Conservation (phyloP, 257 asterid species). For the Oldenlandia corymbosa region DNA sequence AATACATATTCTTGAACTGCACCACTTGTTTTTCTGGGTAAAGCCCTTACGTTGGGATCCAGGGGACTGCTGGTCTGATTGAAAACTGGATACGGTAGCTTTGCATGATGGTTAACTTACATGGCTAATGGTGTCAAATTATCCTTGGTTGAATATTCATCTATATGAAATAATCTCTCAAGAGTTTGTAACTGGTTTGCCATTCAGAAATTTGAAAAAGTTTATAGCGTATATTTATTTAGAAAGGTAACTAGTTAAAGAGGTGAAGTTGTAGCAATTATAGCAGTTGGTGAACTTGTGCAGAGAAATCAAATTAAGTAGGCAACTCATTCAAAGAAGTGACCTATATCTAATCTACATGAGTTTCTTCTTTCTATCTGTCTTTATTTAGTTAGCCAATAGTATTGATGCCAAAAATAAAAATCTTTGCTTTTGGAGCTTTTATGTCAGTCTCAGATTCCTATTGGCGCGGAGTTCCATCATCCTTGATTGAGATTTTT, state of each 20-base stretch:
- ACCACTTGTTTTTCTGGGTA: background rate
- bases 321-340: background rate
- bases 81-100: background rate
- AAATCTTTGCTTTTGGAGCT: conserved; percentile 6
- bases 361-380: background rate
- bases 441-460: background rate
- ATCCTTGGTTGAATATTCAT: background rate
- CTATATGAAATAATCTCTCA: background rate
- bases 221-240: background rate
- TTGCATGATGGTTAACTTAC: background rate
- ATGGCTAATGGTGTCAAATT: background rate
- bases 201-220: background rate
- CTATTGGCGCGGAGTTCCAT: background rate
- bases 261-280: background rate
- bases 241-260: background rate
- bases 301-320: background rate
- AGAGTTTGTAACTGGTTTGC: background rate
- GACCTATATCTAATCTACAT: background rate
- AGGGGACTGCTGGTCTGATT: background rate
- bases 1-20: background rate
- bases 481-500: background rate
- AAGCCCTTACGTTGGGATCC: too few relatives aligned
- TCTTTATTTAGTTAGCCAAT: background rate
- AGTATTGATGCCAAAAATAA: background rate
- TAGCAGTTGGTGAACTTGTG: background rate